Percentiles rank a stretch among this genome's conserved stretches.
Evolutionary conservation across 2,329 filamentous ascomycete genomes (phyloP).

Genomic region (Epicoccum sorghinum): DNA sequence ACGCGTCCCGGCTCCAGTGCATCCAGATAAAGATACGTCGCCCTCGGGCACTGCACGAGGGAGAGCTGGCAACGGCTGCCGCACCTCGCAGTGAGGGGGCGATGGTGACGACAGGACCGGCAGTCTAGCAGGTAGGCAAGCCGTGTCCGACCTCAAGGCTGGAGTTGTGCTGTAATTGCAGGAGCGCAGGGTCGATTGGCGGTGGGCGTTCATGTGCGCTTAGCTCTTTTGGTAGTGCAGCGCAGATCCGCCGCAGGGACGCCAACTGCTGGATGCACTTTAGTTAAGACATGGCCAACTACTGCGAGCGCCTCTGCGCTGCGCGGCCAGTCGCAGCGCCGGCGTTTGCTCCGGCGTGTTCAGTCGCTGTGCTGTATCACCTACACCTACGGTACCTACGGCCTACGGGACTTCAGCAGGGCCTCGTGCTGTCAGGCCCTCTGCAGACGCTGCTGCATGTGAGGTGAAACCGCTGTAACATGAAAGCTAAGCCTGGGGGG

Average conservation of each 20-base stretch:
- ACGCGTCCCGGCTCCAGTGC: conserved; percentile 6
- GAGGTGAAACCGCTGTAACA: conserved; percentile 36
- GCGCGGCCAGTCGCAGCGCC: not conserved
- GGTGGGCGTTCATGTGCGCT: too few relatives aligned
- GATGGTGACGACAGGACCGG: too few relatives aligned
- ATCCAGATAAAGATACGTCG: conserved; percentile 1
- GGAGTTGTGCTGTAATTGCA: not conserved
- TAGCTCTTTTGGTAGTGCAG: too few relatives aligned
- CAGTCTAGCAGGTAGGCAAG: too few relatives aligned
- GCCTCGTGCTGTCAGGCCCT: not conserved
- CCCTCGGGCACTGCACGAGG: conserved; percentile 6
- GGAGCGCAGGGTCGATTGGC: not conserved
- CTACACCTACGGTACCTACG: not conserved
- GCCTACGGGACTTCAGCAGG: not conserved
- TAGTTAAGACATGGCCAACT: too few relatives aligned
- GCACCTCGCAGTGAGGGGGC: not conserved
- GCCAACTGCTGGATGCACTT: too few relatives aligned
- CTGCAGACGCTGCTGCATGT: conserved; percentile 12
- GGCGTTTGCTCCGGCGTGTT: too few relatives aligned
- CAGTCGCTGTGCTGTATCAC: too few relatives aligned
- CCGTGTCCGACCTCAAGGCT: too few relatives aligned
- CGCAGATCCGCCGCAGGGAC: too few relatives aligned
- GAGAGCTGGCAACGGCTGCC: not conserved
- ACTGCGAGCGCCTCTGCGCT: too few relatives aligned
- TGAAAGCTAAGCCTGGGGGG: not conserved